Base-by-base conservation (phyloP, 2,329 filamentous ascomycete genomes). In the Fusarium miscanthi region DNA sequence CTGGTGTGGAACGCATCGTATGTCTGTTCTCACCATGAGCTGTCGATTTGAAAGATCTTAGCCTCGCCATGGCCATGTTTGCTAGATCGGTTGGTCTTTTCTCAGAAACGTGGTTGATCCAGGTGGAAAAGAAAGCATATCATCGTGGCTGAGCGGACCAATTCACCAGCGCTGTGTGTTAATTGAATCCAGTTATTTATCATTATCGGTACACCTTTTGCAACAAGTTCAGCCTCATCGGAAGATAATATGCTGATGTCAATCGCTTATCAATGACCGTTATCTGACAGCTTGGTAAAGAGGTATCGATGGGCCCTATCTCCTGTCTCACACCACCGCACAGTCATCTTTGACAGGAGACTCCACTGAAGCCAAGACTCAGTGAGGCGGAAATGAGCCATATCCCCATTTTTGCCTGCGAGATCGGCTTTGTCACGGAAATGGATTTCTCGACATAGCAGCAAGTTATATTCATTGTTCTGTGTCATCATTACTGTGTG, bases 311-410 rank as follows among this genome's bases (percentile, higher is more conserved):
- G 35, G 49, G 25, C n/a, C 35, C 19, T 6, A 14, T 12, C 21
- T 30, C 35, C 19, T 6, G 19, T 12, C 21, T 62, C 59, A 63
- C 42, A 48, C 59, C 59, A 63, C 35, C 21, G 19, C 53, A 48
- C 42, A 17, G 14, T 19, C 16, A 30, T 35, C 42, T 10, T 41
- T 59, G 35, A 48, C 53, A 48, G 10, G 25, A 59, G 41, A 31
- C 27, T 62, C 52, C 53, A 40, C 59, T 27, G 11, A 12, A 12
- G 51, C 59, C 51, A 58, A 58, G 48, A 31, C 21, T 1, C 1
- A 23, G 8, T 19, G 38, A 56, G 19, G 30, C 16, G 23, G 19
- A 46, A 63, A 48, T 53, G 40, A 63, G n/a, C 35, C 53, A 59
- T 45, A 10, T 13, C 53, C 52, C 42, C 41, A 48, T 31, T 46